Base-by-base conservation (phyloP, 139 green algal species). In the Chlamydomonas sp. region DNA sequence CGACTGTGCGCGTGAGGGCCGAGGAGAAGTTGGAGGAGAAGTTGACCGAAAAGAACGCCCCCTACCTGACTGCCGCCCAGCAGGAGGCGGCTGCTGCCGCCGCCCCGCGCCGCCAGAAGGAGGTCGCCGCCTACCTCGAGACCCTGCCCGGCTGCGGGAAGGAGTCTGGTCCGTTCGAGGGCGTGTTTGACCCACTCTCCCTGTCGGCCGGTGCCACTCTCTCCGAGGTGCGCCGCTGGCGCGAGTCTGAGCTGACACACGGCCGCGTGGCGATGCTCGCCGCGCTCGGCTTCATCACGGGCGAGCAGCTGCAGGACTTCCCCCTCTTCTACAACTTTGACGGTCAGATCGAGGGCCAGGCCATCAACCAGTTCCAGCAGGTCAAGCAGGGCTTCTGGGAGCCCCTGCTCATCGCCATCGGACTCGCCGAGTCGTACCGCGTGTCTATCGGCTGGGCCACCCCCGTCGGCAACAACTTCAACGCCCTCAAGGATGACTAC, bases 291-390 rank as follows among this genome's bases (percentile, higher is more conserved):
- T 89, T 90, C 77, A 74, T 93, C 58, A 76, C 87, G 2, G 79
- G 79, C 30, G 85, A 91, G 81, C 73, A 87, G 71, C 68, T 71
- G 38, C 71, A 88, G 72, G 79, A 85, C 70, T 78, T 79, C 71
- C 68, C 79, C 26, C 50, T 75, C 30, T 81, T 88, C 75, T 74
- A 79, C 57, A 87, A 84, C 66, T 80, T 75, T 3, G 83, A 89
- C 24, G 83, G 83, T 67, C 43, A 76, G 20, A 77, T 89, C 47
- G 77, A 20, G 8, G 65, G 39, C 43, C 43, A 84, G 3, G 86
- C 86, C 63, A 91, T 94, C 73, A 82, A 84, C 75, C 88, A 92
- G 65, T 92, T 95, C 83, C 79, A 88, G 76, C 84, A 93, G 81
- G 78, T 91, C 22, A 77, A 76, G 72, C 68, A 73, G 38, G 61